Evolutionary conservation across 805 yeast species (phyloP).

Genomic region (Yamadazyma kitorensis): DNA sequence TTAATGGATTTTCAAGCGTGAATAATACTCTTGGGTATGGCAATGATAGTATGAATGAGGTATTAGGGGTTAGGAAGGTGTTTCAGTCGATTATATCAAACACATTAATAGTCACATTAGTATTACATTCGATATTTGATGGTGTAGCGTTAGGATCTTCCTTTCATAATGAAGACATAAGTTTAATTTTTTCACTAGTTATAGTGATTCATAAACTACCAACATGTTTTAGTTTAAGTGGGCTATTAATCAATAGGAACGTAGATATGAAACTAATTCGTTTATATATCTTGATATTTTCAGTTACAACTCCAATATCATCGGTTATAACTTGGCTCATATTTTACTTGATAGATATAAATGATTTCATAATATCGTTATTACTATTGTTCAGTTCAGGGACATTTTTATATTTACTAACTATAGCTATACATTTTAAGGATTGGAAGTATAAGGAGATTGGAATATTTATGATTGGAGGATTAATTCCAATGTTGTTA

Average conservation of each 20-base stretch:
- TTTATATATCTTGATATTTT: constrained; percentile 51
- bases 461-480: constrained; percentile 20
- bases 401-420: constrained; percentile 67
- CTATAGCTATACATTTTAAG: constrained; percentile 46
- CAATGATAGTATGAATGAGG: too few relatives aligned
- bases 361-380: constrained; percentile 47
- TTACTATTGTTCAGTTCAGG: constrained; percentile 67
- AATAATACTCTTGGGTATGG: too few relatives aligned
- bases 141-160: constrained; percentile 73
- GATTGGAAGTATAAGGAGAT: constrained; percentile 12
- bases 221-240: constrained; percentile 63
- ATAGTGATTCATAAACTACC: constrained; percentile 73
- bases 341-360: constrained; percentile 26
- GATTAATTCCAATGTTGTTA: constrained; percentile 24
- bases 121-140: constrained; percentile 68
- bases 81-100: constrained; percentile 16
- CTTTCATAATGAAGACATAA: constrained; percentile 33
- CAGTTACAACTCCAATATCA: constrained; percentile 60
- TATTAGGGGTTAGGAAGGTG: background rate
- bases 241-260: constrained; percentile 47
- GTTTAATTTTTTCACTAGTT: constrained; percentile 53
- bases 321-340: constrained; percentile 50
- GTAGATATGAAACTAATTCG: constrained; percentile 29
- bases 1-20: too few relatives aligned
- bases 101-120: constrained; percentile 57